Evolutionary conservation across 305 asterid genomes (phyloP).

Genomic region (Fraxinus nigra): DNA sequence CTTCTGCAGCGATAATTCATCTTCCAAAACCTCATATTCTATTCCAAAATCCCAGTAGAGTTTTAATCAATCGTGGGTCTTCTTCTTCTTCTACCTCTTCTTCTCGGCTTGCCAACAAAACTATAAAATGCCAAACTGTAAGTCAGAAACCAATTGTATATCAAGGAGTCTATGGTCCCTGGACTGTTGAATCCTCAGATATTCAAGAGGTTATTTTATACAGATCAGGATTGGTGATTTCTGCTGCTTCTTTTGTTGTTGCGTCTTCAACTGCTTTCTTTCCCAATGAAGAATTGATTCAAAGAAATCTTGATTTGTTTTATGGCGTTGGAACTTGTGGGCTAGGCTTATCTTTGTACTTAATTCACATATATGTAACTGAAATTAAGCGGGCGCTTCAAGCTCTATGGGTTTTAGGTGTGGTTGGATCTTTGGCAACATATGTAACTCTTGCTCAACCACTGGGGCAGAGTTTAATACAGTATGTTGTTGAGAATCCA

Average conservation of each 20-base stretch:
- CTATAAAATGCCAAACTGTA: slow-evolving; percentile 32
- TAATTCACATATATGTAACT: slow-evolving; percentile 86
- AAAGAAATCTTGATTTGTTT: slow-evolving; percentile 47
- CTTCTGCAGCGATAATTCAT: slow-evolving; percentile 17
- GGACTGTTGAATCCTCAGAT: slow-evolving; percentile 78
- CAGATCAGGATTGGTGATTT: slow-evolving; percentile 79
- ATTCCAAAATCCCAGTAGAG: slow-evolving; percentile 9
- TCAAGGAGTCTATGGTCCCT: slow-evolving; percentile 82
- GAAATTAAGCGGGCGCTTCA: slow-evolving; percentile 83
- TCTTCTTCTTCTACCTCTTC: slow-evolving; percentile 10
- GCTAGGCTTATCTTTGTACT: slow-evolving; percentile 63
- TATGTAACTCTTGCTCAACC: slow-evolving; percentile 68
- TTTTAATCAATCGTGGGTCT: slow-evolving; percentile 16
- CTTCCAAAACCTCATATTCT: slow-evolving; percentile 23
- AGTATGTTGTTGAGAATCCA: slow-evolving; percentile 69
- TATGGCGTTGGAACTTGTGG: slow-evolving; percentile 72
- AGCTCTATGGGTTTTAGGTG: slow-evolving; percentile 75
- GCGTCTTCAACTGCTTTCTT: slow-evolving; percentile 64
- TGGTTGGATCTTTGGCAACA: slow-evolving; percentile 60
- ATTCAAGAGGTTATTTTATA: slow-evolving; percentile 76
- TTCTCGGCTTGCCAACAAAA: background rate
- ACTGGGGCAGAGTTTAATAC: slow-evolving; percentile 53
- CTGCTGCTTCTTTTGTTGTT: slow-evolving; percentile 67
- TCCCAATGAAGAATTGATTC: slow-evolving; percentile 35
- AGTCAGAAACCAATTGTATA: slow-evolving; percentile 41